Percentiles rank a stretch among this genome's conserved stretches.
Evolutionary conservation across 495 filamentous ascomycete species (phyloP).

Genomic region (Echria macrotheca): DNA sequence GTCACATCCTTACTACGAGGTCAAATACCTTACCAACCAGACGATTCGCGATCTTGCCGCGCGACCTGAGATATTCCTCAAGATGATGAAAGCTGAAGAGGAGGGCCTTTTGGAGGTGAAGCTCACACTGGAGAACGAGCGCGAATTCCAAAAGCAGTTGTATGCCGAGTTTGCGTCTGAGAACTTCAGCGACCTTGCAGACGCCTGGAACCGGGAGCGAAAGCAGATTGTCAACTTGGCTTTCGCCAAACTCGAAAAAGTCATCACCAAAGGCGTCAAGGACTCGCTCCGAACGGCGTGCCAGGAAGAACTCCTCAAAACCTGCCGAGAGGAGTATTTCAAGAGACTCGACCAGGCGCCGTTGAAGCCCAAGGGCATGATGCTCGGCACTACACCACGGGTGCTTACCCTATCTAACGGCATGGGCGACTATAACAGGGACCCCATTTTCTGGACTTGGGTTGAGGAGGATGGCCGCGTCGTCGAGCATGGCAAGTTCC

Average conservation of each 20-base stretch:
- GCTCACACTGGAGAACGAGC: constrained; percentile 67
- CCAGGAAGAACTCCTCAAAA: constrained; percentile 77
- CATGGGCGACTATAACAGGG: constrained; percentile 62
- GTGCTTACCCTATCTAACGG: constrained; percentile 84
- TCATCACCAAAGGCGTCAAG: constrained; percentile 86
- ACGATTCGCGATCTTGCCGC: constrained; percentile 72
- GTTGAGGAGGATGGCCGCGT: constrained; percentile 89
- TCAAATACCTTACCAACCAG: constrained; percentile 92
- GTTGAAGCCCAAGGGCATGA: constrained; percentile 91
- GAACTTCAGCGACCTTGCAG: constrained; percentile 89
- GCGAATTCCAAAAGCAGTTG: constrained; percentile 65
- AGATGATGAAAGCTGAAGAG: constrained; percentile 94
- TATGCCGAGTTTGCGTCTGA: constrained; percentile 83
- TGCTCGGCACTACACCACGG: constrained; percentile 78
- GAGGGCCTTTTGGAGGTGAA: constrained; percentile 84
- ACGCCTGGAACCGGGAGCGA: constrained; percentile 87
- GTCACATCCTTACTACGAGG: constrained; percentile 91
- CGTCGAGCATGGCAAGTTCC: constrained; percentile 80
- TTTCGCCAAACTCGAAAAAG: constrained; percentile 69
- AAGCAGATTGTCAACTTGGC: constrained; percentile 78
- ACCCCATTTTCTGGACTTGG: constrained; percentile 85
- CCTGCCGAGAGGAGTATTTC: constrained; percentile 77
- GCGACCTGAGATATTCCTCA: constrained; percentile 80
- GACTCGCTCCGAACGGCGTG: constrained; percentile 87
- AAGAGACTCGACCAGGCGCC: constrained; percentile 91